Evolutionary conservation across 2,329 filamentous ascomycete genomes (phyloP).

Genomic region (Aspergillus sp.): DNA sequence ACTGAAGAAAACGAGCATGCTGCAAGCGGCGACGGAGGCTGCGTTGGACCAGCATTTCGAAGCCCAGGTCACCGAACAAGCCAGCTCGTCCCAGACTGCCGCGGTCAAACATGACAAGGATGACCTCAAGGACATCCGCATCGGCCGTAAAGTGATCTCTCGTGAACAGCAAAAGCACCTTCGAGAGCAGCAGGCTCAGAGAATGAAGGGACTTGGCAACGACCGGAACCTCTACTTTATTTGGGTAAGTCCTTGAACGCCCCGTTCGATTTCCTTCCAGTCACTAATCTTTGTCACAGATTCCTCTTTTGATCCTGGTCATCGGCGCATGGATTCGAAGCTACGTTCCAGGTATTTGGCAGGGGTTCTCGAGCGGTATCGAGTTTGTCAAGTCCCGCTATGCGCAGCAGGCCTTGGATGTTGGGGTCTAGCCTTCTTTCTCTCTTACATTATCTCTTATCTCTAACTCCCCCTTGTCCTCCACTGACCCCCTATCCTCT

Average conservation of each 20-base stretch:
- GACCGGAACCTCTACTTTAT: conserved; percentile 55
- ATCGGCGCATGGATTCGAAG: conserved; percentile 47
- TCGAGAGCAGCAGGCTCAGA: conserved; percentile 45
- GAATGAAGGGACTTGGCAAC: conserved; percentile 49
- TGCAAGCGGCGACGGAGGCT: conserved; percentile 45
- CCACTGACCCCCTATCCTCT: background rate
- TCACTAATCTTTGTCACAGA: conserved; percentile 32
- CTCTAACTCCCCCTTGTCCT: background rate
- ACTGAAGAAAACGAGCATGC: conserved; percentile 44
- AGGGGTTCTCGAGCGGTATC: conserved; percentile 37
- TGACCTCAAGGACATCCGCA: conserved; percentile 42
- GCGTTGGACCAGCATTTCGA: conserved; percentile 48
- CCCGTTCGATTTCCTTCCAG: background rate
- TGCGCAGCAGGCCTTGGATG: conserved; percentile 34
- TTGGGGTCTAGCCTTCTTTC: conserved; percentile 25
- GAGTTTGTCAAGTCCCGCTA: conserved; percentile 39
- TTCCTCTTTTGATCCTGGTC: conserved; percentile 48
- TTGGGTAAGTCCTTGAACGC: conserved; percentile 44
- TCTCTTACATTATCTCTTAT: background rate
- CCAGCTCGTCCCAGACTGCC: conserved; percentile 21
- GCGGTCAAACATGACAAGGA: conserved; percentile 29
- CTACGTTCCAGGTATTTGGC: conserved; percentile 43
- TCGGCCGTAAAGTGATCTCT: conserved; percentile 44
- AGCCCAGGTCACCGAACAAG: conserved; percentile 28
- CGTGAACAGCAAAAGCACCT: conserved; percentile 49